phyloP scores from a whole-genome alignment of 148 eudicot genomes.

The Cornus controversa region DNA sequence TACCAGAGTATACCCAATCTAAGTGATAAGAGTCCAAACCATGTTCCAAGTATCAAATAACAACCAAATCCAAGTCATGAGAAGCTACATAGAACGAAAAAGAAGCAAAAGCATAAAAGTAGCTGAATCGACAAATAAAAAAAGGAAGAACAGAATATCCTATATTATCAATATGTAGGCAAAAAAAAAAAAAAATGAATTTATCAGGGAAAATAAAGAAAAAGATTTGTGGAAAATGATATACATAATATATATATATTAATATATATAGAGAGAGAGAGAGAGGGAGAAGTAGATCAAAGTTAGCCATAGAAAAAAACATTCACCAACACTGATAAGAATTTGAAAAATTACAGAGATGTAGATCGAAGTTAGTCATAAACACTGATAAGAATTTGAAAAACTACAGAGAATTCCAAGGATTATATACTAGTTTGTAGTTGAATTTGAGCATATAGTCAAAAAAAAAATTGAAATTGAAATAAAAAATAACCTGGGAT shows the following conservation, averaged over 20 bases:
- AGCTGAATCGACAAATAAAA: not conserved
- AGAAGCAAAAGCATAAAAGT: not conserved
- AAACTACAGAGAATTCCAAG: not conserved
- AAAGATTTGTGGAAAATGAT: no score
- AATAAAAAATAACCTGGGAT: conserved; percentile 5
- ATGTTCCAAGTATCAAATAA: not conserved
- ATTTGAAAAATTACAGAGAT: no score
- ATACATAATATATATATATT: no score
- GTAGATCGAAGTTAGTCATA: no score
- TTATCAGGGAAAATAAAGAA: not conserved
- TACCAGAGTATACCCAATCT: not conserved
- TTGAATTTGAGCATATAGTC: not conserved
- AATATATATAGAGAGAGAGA: no score
- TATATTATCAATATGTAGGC: not conserved
- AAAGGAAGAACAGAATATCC: not conserved
- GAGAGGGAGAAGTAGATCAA: no score
- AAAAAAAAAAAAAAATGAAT: no score
- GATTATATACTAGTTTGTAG: not conserved
- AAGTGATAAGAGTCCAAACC: not conserved
- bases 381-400: no score
- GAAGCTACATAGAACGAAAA: not conserved
- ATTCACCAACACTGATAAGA: not conserved
- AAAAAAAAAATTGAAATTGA: not conserved
- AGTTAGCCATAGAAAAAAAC: no score
- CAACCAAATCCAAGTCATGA: not conserved